Percentiles rank a stretch among this genome's conserved stretches.
phyloP scores from a whole-genome alignment of 2,329 filamentous ascomycete species.

The Claviceps lovelessii region DNA sequence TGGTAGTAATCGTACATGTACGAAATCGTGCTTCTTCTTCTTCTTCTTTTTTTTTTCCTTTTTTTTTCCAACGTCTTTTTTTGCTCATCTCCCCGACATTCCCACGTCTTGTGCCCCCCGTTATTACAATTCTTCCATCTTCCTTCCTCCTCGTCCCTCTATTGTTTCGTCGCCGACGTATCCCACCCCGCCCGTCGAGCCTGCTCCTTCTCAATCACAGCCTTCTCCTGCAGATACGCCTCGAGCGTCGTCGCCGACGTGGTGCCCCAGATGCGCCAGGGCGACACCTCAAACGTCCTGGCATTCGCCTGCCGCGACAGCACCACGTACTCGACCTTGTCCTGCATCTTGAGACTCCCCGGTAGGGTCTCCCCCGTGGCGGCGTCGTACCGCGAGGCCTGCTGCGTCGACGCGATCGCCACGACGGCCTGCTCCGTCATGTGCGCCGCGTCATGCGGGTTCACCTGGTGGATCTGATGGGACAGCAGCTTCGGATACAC shows the following conservation, averaged over 20 bases:
- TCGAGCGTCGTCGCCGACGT: constrained; percentile 38
- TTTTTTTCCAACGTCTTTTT: too few species aligned
- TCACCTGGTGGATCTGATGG: constrained; percentile 36
- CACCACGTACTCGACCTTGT: constrained; percentile 51
- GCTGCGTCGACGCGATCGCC: constrained; percentile 42
- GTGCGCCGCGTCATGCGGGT: constrained; percentile 24
- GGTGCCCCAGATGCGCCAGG: constrained; percentile 55
- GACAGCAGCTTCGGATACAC: constrained; percentile 37
- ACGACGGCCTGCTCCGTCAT: constrained; percentile 42
- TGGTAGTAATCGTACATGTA: background rate
- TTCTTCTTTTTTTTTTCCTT: background rate
- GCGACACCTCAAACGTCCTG: constrained; percentile 30
- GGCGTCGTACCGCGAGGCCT: constrained; percentile 28
- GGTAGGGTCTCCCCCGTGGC: constrained; percentile 25
- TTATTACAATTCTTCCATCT: too few species aligned
- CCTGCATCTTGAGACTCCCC: constrained; percentile 34
- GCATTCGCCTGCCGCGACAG: constrained; percentile 35
- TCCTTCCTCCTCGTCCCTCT: background rate
- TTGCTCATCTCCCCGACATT: background rate
- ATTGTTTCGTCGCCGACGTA: constrained; percentile 4
- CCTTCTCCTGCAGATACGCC: constrained; percentile 21
- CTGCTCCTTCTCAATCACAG: constrained; percentile 20
- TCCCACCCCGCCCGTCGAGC: constrained; percentile 20
- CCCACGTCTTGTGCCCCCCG: too few species aligned
- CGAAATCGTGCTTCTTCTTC: background rate